Base-by-base conservation (phyloP, 2,329 filamentous ascomycete genomes). In the Aureobasidium pullulans region DNA sequence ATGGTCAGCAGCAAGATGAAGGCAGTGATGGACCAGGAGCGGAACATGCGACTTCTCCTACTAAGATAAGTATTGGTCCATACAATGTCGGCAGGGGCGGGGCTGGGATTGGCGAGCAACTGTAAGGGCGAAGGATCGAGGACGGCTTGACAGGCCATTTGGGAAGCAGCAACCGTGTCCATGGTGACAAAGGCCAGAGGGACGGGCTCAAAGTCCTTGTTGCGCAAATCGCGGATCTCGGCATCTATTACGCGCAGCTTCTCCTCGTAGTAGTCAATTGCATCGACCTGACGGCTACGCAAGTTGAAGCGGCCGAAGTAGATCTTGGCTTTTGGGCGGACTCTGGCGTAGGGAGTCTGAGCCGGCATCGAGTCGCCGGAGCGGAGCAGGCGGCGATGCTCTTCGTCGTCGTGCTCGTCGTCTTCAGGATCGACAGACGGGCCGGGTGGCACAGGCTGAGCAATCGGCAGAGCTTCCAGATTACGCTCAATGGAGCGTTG, bases 81-180 rank as follows among this genome's bases (percentile, higher is more conserved):
- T 10, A 97, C 84, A n/a, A 99, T 86, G 70, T 97, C 93, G 0
- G 89, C 85, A 0, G 94, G 94, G 1, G 93, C 86, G 0, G 94
- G 94, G 2, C 93, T 92, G 31, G 88, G 82, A 61, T 90, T 92
- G 8, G 93, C 92, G 57, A 96, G 78, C 6, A 99, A 81, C 62
- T 89, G 87, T 60, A 92, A 86, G 0, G 95, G 94, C 10, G 89
- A 87, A 3, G 94, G 91, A 69, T 97, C 93, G 57, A 99, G 84
- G 10, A 96, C 86, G 4, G 94, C 92, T 73, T 99, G 94, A 44
- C 96, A 90, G 28, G 92, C 90, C 91, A 97, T 96, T 76, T 99
- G 94, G 64, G 83, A 84, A 19, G 92, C 87, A 13, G 92, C 89
- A 52, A 96, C 94, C 3, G 90, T 94, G 75, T 96, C 90, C 90